Evolutionary conservation across 1,139 yeast genomes (phyloP), one percentile per base, ranked within the genome.

Genomic region (Saccharomycopsis hybrid): DNA sequence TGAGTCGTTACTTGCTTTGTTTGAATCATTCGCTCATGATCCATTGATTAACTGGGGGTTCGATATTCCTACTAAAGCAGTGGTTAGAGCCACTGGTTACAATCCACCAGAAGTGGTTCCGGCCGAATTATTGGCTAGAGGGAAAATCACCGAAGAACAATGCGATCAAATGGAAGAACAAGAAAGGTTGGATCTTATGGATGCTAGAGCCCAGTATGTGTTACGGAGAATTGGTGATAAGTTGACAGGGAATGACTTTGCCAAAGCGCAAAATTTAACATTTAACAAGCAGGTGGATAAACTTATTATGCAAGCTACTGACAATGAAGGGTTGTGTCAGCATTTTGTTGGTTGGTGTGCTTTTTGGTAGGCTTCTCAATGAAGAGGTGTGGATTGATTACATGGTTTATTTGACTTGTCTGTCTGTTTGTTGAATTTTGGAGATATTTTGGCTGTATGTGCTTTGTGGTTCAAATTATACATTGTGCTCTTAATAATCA

Each of bases 331-430:
- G 60, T 70, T 94, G 54, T 92, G 98, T 63, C 96, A 89, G 65
- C 98, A 92, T 65, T 94, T 87, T 63, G 86, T 94, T 56, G 99
- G 99, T 24, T 94, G 99, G 98, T 92, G 98, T 68, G 86, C 97
- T 0, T 92, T 90, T 78, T 92, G 98, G 97, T 90, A 60, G 18
- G 11, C 35, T 32, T 32, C 11, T 32, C 18, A 18, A 18, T 18
- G 18, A 18, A 18, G 18, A 18, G 18, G 18, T 18, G 18, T 18
- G 18, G 18, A 18, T 18, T 18, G 18, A 18, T 18, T 18, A 18
- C 18, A 18, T 18, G 18, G 18, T 18, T 18, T 18, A 18, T 18
- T 18, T 18, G 18, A 18, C 18, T 18, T 18, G 18, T 18, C 18
- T 18, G 18, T 18, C 18, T 18, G 18, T 18, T 18, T 18, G 18